Base-by-base conservation (phyloP, 1,139 yeast species). In the Pichia sp. region DNA sequence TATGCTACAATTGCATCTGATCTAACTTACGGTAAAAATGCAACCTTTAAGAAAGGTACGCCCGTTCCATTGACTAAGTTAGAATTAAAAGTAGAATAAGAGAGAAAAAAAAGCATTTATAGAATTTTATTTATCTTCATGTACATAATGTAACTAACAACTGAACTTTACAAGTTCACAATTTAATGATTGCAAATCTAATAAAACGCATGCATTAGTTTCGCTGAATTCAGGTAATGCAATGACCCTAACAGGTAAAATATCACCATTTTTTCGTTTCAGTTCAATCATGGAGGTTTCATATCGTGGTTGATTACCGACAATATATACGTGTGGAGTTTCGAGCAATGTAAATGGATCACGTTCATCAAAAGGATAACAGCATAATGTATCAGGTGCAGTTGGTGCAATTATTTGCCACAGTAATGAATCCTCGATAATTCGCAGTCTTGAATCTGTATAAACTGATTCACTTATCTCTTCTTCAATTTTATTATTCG, bases 361-460 rank as follows among this genome's bases (percentile, higher is more conserved):
- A 5, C 60, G 57, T 37, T 81, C 77, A n/a, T 76, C 74, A 58
- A 73, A 90, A 1, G 99, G 97, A 56, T 87, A 89, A 52, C 95
- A 82, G 69, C 86, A 85, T 37, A 92, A 67, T 0, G 99, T 94
- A 58, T 92, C 98, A 0, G 99, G 99, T 1, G 96, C 95, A 0
- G 97, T 89, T 2, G 98, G 98, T 0, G 87, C 82, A 33, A 87
- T 70, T 56, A 87, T 87, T 55, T 87, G 92, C 96, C 97, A 92
- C 43, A 70, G 67, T 35, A 94, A 62, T 1, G 86, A 82, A 7
- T 80, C 72, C 53, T 81, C 84, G 70, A 89, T 73, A 53, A 87
- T 67, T 25, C 74, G 71, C 16, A 79, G 54, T 43, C 82, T 58
- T 11, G 65, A 58, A 33, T 57, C 62, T 12, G 41, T 45, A 22